Conservation (phyloP, 2,329 filamentous ascomycete genomes). For the Tolypocladium sp. region DNA sequence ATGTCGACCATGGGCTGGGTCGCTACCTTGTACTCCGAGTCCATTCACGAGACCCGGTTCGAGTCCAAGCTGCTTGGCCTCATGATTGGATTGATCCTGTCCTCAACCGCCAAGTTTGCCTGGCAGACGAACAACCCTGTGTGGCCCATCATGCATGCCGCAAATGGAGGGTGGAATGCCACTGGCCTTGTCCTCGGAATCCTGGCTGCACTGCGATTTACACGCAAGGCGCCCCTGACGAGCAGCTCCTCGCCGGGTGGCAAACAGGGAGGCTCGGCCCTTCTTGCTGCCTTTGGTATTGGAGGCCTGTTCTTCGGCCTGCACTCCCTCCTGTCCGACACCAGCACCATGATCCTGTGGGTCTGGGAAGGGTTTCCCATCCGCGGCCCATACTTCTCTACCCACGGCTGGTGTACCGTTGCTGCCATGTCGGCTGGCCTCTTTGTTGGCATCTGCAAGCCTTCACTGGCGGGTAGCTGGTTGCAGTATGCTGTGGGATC, state of each 20-base stretch:
- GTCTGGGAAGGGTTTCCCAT: conserved; percentile 95
- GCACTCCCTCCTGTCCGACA: conserved; percentile 90
- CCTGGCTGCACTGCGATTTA: conserved; percentile 67
- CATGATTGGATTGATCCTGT: conserved; percentile 72
- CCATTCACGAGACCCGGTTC: conserved; percentile 62
- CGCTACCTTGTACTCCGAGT: conserved; percentile 71
- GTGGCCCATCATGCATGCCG: conserved; percentile 87
- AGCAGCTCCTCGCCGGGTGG: conserved; percentile 23
- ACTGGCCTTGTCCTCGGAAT: conserved; percentile 68
- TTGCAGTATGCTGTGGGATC: conserved; percentile 69
- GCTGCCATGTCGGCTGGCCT: conserved; percentile 80
- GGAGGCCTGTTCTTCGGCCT: conserved; percentile 80
- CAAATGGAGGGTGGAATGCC: conserved; percentile 89
- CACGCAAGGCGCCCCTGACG: conserved; percentile 50
- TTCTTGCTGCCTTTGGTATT: conserved; percentile 67
- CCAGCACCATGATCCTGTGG: conserved; percentile 98
- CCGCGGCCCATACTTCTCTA: conserved; percentile 74
- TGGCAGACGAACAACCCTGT: conserved; percentile 93
- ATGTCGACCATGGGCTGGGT: conserved; percentile 79
- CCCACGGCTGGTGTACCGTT: conserved; percentile 83
- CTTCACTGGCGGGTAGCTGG: conserved; percentile 67
- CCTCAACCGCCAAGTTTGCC: conserved; percentile 83
- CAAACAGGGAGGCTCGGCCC: conserved; percentile 52
- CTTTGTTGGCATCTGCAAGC: conserved; percentile 64
- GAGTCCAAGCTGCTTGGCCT: conserved; percentile 78